Conservation (phyloP, 2,329 filamentous ascomycete species). For the Cryphonectria radicalis region DNA sequence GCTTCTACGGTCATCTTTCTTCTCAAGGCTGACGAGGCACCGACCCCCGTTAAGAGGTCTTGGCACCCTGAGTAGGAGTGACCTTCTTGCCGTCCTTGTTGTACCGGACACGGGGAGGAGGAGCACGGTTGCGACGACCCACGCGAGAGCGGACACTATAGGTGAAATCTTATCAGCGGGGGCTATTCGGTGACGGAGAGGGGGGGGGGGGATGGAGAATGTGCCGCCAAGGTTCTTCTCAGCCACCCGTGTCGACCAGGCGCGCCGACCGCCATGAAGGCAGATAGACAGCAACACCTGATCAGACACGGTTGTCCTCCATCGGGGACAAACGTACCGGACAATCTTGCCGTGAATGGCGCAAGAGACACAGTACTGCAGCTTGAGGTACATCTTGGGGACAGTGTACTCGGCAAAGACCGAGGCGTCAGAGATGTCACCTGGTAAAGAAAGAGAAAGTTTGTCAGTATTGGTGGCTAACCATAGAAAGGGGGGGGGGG, state of each 20-base stretch:
- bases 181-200: conserved; percentile 32
- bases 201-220: conserved; percentile 28
- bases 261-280: conserved; percentile 18
- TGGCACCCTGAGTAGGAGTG: conserved; percentile 79
- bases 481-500: neutral
- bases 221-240: conserved; percentile 49
- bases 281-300: conserved; percentile 20
- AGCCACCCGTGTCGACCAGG: conserved; percentile 45
- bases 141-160: conserved; percentile 92
- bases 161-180: conserved; percentile 47
- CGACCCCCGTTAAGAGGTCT: conserved; percentile 52
- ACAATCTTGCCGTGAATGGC: conserved; percentile 99
- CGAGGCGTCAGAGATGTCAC: conserved; percentile 99
- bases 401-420: conserved; percentile 99
- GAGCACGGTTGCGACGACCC: conserved; percentile 98
- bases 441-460: conserved; percentile 51
- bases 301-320: conserved; percentile 60
- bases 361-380: conserved; percentile 99
- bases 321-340: conserved; percentile 76
- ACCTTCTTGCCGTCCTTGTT: conserved; percentile 99
- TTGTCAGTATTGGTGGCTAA: conserved; percentile 7
- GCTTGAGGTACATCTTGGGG: conserved; percentile 99
- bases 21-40: neutral
- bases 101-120: conserved; percentile 96
- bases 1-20: neutral